Evolutionary conservation across 345 rosid genomes (phyloP), one percentile per base, ranked within the genome.

Genomic region (Ailanthus altissimus): DNA sequence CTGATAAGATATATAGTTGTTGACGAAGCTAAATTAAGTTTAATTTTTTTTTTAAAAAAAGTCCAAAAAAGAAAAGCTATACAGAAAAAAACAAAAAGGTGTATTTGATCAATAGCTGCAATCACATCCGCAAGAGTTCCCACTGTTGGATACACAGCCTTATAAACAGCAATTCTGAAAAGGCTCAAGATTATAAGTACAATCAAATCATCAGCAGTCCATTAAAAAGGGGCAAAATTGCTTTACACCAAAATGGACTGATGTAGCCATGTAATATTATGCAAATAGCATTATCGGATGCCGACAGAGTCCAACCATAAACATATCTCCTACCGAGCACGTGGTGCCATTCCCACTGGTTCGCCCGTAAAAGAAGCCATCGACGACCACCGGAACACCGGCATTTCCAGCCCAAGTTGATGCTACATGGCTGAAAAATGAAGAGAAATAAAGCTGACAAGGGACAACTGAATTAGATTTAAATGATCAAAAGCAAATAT

Each of bases 271-370:
- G 49, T 43, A 18, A 1, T 66, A 28, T 10, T 49, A 15, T 11
- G 16, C 53, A 49, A 36, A 43, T 28, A 38, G 8, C 62, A 58
- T 28, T 8, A 61, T 26, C 49, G n/a, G 57, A 49, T 14, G 12
- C 53, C 21, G 18, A 53, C 12, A 23, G 11, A n/a, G n/a, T n/a
- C n/a, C n/a, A n/a, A n/a, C n/a, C n/a, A n/a, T n/a, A n/a, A n/a
- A n/a, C n/a, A n/a, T n/a, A n/a, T 32, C 38, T 1, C 77, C 1
- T 72, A 94, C 98, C 97, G 84, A 54, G 99, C 93, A 14, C 89
- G 84, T 20, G 99, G 99, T 0, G 96, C 98, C 91, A 91, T 90
- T n/a, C 72, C 98, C 99, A 38, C 92, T 89, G 50, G 97, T 92
- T 75, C 78, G 81, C 2, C 98, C 99, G 2, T 93, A 90, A 46